Conservation (phyloP, 441 rosid species). For the Pelargonium fulgidum region DNA sequence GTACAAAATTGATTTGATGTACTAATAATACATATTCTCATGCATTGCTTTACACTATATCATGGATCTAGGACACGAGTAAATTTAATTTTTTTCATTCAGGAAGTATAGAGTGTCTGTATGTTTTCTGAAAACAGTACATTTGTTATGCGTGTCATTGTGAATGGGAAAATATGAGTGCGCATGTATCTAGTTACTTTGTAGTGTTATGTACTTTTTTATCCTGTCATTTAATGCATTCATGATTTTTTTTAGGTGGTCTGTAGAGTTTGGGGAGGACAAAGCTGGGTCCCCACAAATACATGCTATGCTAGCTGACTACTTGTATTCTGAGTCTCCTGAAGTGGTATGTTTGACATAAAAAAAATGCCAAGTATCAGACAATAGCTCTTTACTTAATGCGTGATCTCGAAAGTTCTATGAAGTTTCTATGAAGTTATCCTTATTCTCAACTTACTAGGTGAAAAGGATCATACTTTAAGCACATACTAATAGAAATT, state of each 20-base stretch:
- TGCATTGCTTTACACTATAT: too few species aligned
- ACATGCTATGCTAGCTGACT: conserved; percentile 83
- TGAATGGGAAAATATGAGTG: too few species aligned
- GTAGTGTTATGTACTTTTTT: too few species aligned
- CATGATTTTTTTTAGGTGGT: conserved; percentile 56
- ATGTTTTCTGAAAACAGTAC: too few species aligned
- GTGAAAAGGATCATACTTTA: conserved; percentile 1
- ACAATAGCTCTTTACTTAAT: background rate
- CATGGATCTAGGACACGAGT: too few species aligned
- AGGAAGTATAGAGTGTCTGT: too few species aligned
- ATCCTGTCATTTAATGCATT: too few species aligned
- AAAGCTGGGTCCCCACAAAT: conserved; percentile 61
- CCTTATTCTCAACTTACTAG: background rate
- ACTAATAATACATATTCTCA: too few species aligned
- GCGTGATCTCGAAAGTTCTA: background rate
- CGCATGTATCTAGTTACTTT: too few species aligned
- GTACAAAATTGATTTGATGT: too few species aligned
- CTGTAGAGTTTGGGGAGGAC: conserved; percentile 67
- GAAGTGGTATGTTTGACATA: conserved; percentile 59
- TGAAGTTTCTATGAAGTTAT: background rate
- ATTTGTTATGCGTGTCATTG: too few species aligned
- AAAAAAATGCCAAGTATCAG: background rate
- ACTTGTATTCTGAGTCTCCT: conserved; percentile 77
- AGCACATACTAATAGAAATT: conserved; percentile 5
- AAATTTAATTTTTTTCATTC: too few species aligned